Conservation (phyloP, 2,329 filamentous ascomycete genomes). For the Nemania sp. region DNA sequence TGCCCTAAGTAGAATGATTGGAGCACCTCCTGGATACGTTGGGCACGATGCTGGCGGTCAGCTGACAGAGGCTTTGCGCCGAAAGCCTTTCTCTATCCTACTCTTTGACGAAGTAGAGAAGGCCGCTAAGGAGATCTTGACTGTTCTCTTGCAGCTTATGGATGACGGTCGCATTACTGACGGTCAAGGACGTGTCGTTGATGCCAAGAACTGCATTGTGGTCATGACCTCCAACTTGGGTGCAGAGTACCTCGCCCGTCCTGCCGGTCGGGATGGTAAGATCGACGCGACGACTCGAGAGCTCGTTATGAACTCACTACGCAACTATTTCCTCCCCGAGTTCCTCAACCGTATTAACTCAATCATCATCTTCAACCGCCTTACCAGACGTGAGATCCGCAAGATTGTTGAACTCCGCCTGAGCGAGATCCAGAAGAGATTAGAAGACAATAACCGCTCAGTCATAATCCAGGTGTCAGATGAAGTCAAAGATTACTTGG, state of each 20-base stretch:
- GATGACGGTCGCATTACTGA: constrained; percentile 99
- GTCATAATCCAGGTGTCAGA: constrained; percentile 84
- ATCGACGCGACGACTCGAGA: constrained; percentile 89
- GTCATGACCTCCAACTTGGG: constrained; percentile 99
- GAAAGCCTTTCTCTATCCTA: constrained; percentile 96
- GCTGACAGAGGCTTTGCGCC: constrained; percentile 91
- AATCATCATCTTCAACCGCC: constrained; percentile 97
- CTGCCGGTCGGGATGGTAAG: constrained; percentile 80
- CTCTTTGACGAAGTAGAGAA: constrained; percentile 99
- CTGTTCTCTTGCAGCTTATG: constrained; percentile 98
- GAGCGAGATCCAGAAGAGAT: constrained; percentile 87
- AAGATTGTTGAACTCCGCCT: constrained; percentile 95
- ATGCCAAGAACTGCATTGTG: constrained; percentile 97
- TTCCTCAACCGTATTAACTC: constrained; percentile 98
- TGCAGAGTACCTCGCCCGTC: constrained; percentile 89
- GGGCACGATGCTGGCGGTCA: constrained; percentile 97
- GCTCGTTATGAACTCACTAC: constrained; percentile 88
- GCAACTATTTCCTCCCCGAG: constrained; percentile 97
- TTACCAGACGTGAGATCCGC: constrained; percentile 89
- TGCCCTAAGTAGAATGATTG: constrained; percentile 95
- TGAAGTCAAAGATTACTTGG: constrained; percentile 93
- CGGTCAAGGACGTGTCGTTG: constrained; percentile 93
- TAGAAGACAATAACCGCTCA: constrained; percentile 86
- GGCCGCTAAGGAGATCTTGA: constrained; percentile 96
- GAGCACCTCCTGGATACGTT: constrained; percentile 95